Evolutionary conservation across 352 stramenopile genomes (phyloP), one percentile per base, ranked within the genome.

Genomic region (Pythium phragmitis): DNA sequence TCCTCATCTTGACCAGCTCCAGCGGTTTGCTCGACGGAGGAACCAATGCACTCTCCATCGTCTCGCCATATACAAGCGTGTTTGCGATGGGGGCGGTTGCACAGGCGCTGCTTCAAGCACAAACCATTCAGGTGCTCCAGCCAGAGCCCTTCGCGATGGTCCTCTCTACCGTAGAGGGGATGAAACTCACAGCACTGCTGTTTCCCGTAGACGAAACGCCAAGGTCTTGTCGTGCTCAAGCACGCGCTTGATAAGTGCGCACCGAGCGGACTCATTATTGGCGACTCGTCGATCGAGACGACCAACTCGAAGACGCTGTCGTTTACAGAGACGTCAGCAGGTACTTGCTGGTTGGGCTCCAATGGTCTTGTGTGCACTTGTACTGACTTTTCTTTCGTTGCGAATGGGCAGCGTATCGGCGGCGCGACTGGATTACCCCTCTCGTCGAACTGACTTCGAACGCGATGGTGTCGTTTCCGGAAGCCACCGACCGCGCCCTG

Each of bases 361-460:
- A 2, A 14, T n/a, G 9, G n/a, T 50, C 34, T 50, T 30, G 19
- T 50, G 7, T 17, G n/a, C 7, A 50, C 3, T 30, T 6, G 45
- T 11, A 49, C 19, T 30, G 34, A 33, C 37, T 0, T 30, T 30
- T 17, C 12, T 21, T 30, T 12, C 36, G 2, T 23, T 19, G 4
- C 7, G 30, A n/a, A 41, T 49, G 13, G 3, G 9, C 2, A 89
- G 79, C 63, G 19, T 81, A 82, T 54, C 54, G 52, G 6, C 37
- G 64, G 0, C 63, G 73, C 33, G 78, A 89, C 55, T 91, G 82
- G 84, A 57, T 90, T 11, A 75, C 73, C 48, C 70, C 77, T 11
- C 58, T 90, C 14, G 66, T 89, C 19, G 76, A 92, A 57, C 73
- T 87, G 2, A 68, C 82, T 19, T 87, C 80, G 2, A 91, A 87